Conservation (phyloP, 495 filamentous ascomycete genomes). For the Neurospora terricola region DNA sequence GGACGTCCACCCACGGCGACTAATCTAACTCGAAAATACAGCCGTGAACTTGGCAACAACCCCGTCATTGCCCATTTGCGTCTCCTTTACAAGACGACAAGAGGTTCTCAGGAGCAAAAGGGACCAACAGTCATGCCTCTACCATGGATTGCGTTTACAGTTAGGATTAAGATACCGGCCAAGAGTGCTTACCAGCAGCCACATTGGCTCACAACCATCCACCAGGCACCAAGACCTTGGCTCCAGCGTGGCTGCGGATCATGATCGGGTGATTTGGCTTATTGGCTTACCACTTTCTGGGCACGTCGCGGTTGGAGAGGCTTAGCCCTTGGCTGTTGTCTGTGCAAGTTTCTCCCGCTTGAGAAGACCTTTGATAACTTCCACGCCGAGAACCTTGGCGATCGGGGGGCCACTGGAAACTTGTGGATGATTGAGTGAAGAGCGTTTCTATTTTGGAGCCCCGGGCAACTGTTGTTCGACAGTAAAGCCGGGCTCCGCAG, state of each 20-base stretch:
- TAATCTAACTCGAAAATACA: not conserved
- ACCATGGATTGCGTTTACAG: too few relatives aligned
- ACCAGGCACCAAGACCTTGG: not conserved
- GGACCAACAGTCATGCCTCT: too few relatives aligned
- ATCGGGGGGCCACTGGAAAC: not conserved
- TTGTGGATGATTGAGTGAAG: not conserved
- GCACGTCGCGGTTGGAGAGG: not conserved
- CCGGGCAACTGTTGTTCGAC: not conserved
- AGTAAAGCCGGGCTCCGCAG: not conserved
- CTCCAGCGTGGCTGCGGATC: not conserved
- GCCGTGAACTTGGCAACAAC: not conserved
- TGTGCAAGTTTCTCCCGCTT: not conserved
- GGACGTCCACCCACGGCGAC: not conserved
- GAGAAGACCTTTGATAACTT: not conserved
- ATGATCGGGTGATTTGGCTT: not conserved
- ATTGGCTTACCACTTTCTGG: not conserved
- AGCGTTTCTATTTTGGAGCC: not conserved
- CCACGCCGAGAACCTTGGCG: not conserved
- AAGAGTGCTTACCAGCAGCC: not conserved
- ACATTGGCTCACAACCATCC: not conserved
- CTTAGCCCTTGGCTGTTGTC: not conserved
- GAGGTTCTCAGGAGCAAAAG: too few relatives aligned
- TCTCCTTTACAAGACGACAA: not conserved
- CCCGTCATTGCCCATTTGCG: not conserved
- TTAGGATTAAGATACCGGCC: not conserved